These are phyloP conservation scores for Bruguiera gymnorhiza DNA, from an alignment of 345 rosid genomes.

Conservation along the genomic window DNA sequence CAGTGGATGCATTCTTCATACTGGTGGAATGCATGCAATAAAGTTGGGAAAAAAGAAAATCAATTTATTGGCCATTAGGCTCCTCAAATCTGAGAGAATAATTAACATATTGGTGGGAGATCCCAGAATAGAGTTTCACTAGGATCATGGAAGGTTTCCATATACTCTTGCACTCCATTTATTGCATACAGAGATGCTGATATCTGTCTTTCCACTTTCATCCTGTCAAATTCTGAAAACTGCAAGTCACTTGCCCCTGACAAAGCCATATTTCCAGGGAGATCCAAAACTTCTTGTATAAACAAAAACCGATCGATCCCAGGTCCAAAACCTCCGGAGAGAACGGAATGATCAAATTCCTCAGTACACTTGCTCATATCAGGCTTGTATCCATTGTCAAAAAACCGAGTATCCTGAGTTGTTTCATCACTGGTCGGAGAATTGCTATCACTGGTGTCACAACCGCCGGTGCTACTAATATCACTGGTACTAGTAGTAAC, in stretches of 20 bases:
- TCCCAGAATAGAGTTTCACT: conserved; percentile 56
- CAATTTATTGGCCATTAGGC: neutral
- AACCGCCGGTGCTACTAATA: conserved; percentile 14
- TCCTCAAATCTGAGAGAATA: conserved; percentile 20
- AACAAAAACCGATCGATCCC: conserved; percentile 46
- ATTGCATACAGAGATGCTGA: conserved; percentile 70
- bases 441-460: conserved; percentile 13
- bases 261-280: conserved; percentile 29
- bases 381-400: conserved; percentile 56
- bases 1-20: no score
- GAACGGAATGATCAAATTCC: conserved; percentile 26
- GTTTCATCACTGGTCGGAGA: conserved; percentile 9
- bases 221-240: conserved; percentile 61
- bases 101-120: conserved; percentile 58
- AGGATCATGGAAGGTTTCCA: conserved; percentile 49
- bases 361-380: conserved; percentile 47
- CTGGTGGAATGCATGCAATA: neutral
- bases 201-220: conserved; percentile 67
- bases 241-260: conserved; percentile 22
- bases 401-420: conserved; percentile 28
- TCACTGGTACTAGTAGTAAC: conserved; percentile 5
- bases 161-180: conserved; percentile 63
- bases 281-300: conserved; percentile 43
- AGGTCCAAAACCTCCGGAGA: conserved; percentile 26
- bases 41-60: neutral